Evolutionary conservation across 371 early-diverging fungal species (phyloP).

Genomic region (Mortierella sp.): DNA sequence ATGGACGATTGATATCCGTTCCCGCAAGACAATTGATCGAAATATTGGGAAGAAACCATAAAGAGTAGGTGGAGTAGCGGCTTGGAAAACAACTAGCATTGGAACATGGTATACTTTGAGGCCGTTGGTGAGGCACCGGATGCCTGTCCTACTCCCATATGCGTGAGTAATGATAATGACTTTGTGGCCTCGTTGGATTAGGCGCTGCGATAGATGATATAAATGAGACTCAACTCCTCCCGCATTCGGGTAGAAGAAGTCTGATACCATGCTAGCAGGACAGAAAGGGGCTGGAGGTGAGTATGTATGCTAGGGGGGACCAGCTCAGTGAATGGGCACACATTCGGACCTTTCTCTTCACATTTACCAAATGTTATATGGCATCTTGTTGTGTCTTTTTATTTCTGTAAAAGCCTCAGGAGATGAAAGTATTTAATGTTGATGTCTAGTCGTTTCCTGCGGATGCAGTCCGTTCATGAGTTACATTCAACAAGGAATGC

Average conservation of each 20-base stretch:
- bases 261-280: slow-evolving; percentile 85
- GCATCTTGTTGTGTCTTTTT: slow-evolving; percentile 45
- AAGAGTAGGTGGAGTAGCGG: slow-evolving; percentile 95
- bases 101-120: slow-evolving; percentile 99
- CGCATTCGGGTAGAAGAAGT: slow-evolving; percentile 98
- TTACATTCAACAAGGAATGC: no score
- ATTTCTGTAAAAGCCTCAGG: neutral
- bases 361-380: slow-evolving; percentile 68
- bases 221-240: slow-evolving; percentile 99
- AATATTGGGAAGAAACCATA: slow-evolving; percentile 94
- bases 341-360: neutral
- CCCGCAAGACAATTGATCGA: slow-evolving; percentile 91
- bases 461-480: neutral
- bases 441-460: no score
- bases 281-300: neutral
- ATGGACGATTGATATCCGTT: slow-evolving; percentile 96
- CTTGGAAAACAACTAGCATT: slow-evolving; percentile 85
- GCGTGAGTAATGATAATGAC: slow-evolving; percentile 92
- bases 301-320: neutral
- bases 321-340: neutral
- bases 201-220: slow-evolving; percentile 90
- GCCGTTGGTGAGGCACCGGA: slow-evolving; percentile 93
- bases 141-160: slow-evolving; percentile 88
- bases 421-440: neutral
- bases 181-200: slow-evolving; percentile 95